Evolutionary conservation across 78 protist species (phyloP), one percentile per base, ranked within the genome.

Genomic region (Dictyostelium purpureum): DNA sequence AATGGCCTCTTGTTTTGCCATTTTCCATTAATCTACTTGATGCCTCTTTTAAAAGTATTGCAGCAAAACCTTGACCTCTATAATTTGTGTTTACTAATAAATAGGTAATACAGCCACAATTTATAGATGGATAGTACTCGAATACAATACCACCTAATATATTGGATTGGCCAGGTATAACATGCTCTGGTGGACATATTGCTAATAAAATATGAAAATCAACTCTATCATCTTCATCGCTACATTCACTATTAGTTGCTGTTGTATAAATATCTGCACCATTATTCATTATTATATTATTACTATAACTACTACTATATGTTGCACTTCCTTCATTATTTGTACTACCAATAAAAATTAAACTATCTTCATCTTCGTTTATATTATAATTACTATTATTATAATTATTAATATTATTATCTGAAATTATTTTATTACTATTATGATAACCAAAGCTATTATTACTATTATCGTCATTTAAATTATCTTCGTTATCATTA

Each of bases 101-200:
- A 78, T 88, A 78, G 0, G 89, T 88, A 3, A 88, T 49, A 40
- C 77, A 78, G 18, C 80, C 94, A 78, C 61, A 79, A 56, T 88
- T 88, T 0, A 57, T 77, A 2, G 47, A 12, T 49, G 94, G 94
- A 70, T 79, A 88, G 61, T 65, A 88, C 42, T 88, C 94, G 65
- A 88, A 88, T 52, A 88, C 94, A 2, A 88, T 57, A 5, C 94
- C 94, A 28, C 94, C 94, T 67, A 78, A 69, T 33, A 88, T 77
- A 70, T 85, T 56, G 0, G 83, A 73, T 73, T 54, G 52, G 5
- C 57, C 80, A 6, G 19, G 18, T 10, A 28, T 51, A n/a, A 2
- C 11, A 18, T 14, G 11, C 4, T 82, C 79, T 21, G 54, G 51
- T 38, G 77, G 65, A 54, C 90, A 82, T 24, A 82, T 12, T 43